These are phyloP conservation scores for Tolypocladium amazonense DNA, from an alignment of 2,329 filamentous ascomycete species.

Conservation along the genomic window DNA sequence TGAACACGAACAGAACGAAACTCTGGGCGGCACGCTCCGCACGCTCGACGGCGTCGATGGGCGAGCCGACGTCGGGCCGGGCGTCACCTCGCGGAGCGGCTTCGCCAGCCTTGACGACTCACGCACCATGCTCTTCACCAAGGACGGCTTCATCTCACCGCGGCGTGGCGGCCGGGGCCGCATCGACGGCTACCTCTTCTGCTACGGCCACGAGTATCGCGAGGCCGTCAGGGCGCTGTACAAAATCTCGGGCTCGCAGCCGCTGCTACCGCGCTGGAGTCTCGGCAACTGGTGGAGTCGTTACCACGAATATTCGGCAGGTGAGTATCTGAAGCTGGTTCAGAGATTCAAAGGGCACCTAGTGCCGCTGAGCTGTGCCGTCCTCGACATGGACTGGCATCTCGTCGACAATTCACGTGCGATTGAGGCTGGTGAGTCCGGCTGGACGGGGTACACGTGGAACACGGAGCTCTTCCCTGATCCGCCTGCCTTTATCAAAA, in stretches of 20 bases:
- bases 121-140: constrained; percentile 44
- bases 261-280: constrained; percentile 43
- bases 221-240: constrained; percentile 44
- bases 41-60: constrained; percentile 46
- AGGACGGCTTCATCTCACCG: constrained; percentile 38
- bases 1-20: constrained; percentile 25
- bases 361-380: constrained; percentile 47
- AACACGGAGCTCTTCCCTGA: constrained; percentile 37
- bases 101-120: constrained; percentile 44
- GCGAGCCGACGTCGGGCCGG: constrained; percentile 34
- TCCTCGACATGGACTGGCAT: constrained; percentile 61
- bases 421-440: constrained; percentile 41
- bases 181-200: constrained; percentile 49
- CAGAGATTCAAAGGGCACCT: constrained; percentile 38
- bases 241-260: constrained; percentile 43
- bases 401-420: constrained; percentile 35
- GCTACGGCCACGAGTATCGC: constrained; percentile 45
- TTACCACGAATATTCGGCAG: constrained; percentile 45
- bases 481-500: constrained; percentile 37
- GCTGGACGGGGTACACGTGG: constrained; percentile 12
- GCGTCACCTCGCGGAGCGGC: constrained; percentile 39
- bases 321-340: constrained; percentile 47
- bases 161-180: constrained; percentile 28
- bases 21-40: constrained; percentile 37
- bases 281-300: constrained; percentile 58